phyloP scores from a whole-genome alignment of 2,329 filamentous ascomycete genomes.

The Myotisia sp. region DNA sequence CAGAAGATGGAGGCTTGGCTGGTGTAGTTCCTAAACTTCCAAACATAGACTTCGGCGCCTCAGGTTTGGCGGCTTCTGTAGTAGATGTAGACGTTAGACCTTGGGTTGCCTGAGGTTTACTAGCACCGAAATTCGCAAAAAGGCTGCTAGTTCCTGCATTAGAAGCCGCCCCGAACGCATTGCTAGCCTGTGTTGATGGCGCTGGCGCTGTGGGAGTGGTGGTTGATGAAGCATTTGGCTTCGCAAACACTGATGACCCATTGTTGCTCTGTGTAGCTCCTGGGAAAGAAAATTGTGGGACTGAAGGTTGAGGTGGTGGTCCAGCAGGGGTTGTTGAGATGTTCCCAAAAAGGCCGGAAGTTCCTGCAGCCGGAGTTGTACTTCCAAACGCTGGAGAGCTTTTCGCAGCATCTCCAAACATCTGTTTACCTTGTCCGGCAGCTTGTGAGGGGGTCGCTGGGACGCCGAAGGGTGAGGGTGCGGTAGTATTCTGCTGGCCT shows the following conservation, averaged over 20 bases:
- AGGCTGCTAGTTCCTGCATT: conserved; percentile 11
- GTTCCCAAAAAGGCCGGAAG: conserved; percentile 25
- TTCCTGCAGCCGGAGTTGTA: conserved; percentile 25
- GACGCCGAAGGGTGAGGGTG: conserved; percentile 18
- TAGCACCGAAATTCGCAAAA: conserved; percentile 1
- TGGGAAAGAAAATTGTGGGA: conserved; percentile 16
- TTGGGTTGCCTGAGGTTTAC: conserved; percentile 5
- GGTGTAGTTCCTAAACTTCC: not conserved
- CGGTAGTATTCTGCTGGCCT: conserved; percentile 17
- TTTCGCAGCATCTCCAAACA: conserved; percentile 21
- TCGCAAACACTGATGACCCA: not conserved
- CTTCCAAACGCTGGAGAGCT: conserved; percentile 20
- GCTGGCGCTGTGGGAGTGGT: conserved; percentile 11
- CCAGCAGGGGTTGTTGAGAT: conserved; percentile 38
- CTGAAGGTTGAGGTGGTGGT: conserved; percentile 28
- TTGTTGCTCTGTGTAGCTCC: not conserved
- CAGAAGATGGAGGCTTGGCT: not conserved
- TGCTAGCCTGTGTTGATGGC: not conserved
- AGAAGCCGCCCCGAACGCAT: conserved; percentile 6
- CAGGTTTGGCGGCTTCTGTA: conserved; percentile 5
- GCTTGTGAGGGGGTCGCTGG: conserved; percentile 27
- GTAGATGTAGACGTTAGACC: conserved; percentile 6
- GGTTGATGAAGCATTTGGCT: conserved; percentile 13
- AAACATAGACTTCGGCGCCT: not conserved
- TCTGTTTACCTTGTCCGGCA: conserved; percentile 22